Evolutionary conservation across 2,329 filamentous ascomycete genomes (phyloP).

Genomic region (Lecanicillium sp.): DNA sequence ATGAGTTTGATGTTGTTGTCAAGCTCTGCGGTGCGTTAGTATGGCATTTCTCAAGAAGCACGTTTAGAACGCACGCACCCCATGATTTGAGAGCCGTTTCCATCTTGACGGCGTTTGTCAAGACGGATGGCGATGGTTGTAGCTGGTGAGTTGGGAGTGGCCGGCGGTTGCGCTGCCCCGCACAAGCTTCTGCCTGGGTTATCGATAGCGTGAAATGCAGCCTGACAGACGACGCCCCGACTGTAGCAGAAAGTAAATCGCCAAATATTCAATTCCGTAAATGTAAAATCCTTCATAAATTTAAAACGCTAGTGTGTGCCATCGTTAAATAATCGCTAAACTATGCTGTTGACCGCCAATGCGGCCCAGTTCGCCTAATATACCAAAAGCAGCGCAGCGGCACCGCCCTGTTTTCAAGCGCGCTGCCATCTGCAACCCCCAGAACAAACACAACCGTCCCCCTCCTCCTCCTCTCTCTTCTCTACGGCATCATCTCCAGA

Average conservation of each 20-base stretch:
- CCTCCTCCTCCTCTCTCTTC: neutral
- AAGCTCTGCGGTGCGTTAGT: constrained; percentile 54
- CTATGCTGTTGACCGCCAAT: too few species aligned
- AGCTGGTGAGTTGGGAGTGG: constrained; percentile 12
- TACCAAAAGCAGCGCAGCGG: too few species aligned
- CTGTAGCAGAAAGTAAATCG: neutral
- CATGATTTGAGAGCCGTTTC: constrained; percentile 26
- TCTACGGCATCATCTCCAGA: constrained; percentile 6
- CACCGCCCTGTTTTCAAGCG: too few species aligned
- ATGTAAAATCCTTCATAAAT: neutral
- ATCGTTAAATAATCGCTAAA: too few species aligned
- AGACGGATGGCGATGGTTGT: constrained; percentile 17
- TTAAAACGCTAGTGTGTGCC: neutral
- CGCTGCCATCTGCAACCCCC: neutral
- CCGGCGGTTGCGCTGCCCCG: constrained; percentile 20
- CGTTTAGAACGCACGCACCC: constrained; percentile 18
- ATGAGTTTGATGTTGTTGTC: constrained; percentile 81
- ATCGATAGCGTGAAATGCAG: constrained; percentile 4
- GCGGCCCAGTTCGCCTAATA: too few species aligned
- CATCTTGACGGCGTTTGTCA: constrained; percentile 18
- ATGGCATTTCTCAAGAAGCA: neutral
- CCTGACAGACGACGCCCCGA: too few species aligned
- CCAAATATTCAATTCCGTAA: neutral
- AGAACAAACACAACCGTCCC: neutral
- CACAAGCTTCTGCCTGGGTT: constrained; percentile 13